These are phyloP conservation scores for Lunularia cruciata DNA, from an alignment of 225 moss, liverwort and hornwort species.

Conservation along the genomic window DNA sequence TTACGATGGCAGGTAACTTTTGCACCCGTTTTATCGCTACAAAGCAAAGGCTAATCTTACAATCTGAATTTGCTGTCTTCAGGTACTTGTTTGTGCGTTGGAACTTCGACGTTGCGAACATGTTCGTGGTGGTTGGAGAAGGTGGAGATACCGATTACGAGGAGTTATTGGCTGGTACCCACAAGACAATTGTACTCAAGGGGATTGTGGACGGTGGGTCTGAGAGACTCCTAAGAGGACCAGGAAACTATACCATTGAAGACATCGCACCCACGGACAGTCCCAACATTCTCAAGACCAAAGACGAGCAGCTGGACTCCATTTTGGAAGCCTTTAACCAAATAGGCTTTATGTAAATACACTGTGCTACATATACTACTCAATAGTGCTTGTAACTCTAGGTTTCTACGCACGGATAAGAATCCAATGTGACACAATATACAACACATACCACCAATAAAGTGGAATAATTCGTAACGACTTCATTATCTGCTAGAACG, in stretches of 20 bases:
- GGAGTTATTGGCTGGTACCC: conserved; percentile 35
- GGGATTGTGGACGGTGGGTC: conserved; percentile 27
- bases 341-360: conserved; percentile 13
- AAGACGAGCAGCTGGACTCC: not conserved
- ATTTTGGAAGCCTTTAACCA: conserved; percentile 26
- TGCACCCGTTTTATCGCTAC: too few species aligned
- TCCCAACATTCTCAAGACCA: conserved; percentile 24
- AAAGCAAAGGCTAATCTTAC: too few species aligned
- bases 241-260: conserved; percentile 23
- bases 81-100: conserved; percentile 48
- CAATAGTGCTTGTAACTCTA: too few species aligned
- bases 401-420: too few species aligned
- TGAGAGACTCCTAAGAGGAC: conserved; percentile 29
- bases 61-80: not conserved
- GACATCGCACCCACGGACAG: conserved; percentile 24
- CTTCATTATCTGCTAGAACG: too few species aligned
- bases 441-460: too few species aligned
- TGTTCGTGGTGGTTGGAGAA: conserved; percentile 37
- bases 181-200: conserved; percentile 40
- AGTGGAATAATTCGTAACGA: too few species aligned
- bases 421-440: too few species aligned
- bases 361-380: too few species aligned
- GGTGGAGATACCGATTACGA: conserved; percentile 47
- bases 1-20: too few species aligned
- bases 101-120: conserved; percentile 28